Base-by-base conservation (phyloP, 164 flowering plant genomes). In the Hamamelis virginiana region DNA sequence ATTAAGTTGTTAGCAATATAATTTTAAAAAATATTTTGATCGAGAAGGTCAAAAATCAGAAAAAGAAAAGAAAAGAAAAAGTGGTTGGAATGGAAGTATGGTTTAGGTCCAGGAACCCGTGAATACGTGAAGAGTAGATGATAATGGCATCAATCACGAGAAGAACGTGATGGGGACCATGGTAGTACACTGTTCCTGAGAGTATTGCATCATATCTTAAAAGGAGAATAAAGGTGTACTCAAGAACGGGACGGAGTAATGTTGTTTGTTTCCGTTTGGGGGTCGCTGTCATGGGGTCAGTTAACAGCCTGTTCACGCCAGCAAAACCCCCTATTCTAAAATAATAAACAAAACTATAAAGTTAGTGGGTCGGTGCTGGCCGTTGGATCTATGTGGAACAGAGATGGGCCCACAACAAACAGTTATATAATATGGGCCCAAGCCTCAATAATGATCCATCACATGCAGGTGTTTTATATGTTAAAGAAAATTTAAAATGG, bases 231-330 rank as follows among this genome's bases (percentile, higher is more conserved):
- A 56, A 53, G 64, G 64, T 9, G 68, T 69, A 44, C 68, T 5
- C 43, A 2, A 14, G 33, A 70, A 61, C 66, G 77, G 76, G 70
- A 75, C 74, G 77, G 77, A 66, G 59, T 10, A 4, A n/a, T 4
- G 10, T 59, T 74, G 73, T 74, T 64, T 28, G 43, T 21, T 28
- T 74, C 72, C 69, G 47, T 58, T 57, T 25, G 55, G 55, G 12
- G 23, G 72, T 74, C 70, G 21, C 25, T 70, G 23, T 73, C 76
- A 62, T 69, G 76, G 76, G 76, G 72, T 50, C 76, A 50, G 8
- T 50, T 64, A 74, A 65, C 77, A 74, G 77, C 66, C 72, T 63
- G 72, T 74, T 50, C 65, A 57, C 56, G 44, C 44, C 62, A 27
- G 21, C 62, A 5, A 15, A 18, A 1, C 19, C 62, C 44, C 16